Base-by-base conservation (phyloP, 2,329 filamentous ascomycete genomes). In the Geosmithia morbida region DNA sequence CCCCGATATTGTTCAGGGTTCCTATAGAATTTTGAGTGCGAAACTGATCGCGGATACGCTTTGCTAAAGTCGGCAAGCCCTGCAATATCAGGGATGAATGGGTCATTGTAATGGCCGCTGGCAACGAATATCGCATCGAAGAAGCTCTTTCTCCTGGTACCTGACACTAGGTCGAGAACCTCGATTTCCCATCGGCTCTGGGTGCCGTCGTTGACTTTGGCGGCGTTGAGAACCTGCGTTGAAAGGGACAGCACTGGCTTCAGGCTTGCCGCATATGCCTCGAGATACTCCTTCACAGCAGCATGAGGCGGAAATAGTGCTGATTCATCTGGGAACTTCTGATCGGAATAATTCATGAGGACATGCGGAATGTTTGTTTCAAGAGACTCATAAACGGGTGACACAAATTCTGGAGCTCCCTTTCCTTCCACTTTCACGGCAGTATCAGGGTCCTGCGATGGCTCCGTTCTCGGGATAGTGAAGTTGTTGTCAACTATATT, bases 81-180 rank as follows among this genome's bases (percentile, higher is more conserved):
- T 1, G 67, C 57, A 16, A 77, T 66, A 0, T 61, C 48, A 1
- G 74, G 70, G 19, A 78, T 64, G 49, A 72, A 81, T 0, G 77
- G 78, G 1, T 81, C 74, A 30, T 65, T 70, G 52, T 75, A 82
- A 52, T 81, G 77, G 0, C 79, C 79, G 37, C 67, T 81, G 1
- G 79, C 76, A 13, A 79, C 70, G 2, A 83, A 65, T 5, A 83
- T 66, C 2, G 79, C 79, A 59, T 84, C 79, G 52, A 79, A 87
- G 50, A 11, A 48, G 44, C 0, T 54, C 8, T 26, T 26, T 8
- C 22, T 26, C 8, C 4, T 26, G 8, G 8, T 26, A 5, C 8
- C 8, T 26, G 22, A 26, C 22, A 26, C 22, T 26, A 26, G 22
- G 8, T 26, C 8, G 22, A 26, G 22, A 26, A 26, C 22, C 22